Evolutionary conservation across 306 rosid species (phyloP), one percentile per base, ranked within the genome.

Genomic region (Malus fusca): DNA sequence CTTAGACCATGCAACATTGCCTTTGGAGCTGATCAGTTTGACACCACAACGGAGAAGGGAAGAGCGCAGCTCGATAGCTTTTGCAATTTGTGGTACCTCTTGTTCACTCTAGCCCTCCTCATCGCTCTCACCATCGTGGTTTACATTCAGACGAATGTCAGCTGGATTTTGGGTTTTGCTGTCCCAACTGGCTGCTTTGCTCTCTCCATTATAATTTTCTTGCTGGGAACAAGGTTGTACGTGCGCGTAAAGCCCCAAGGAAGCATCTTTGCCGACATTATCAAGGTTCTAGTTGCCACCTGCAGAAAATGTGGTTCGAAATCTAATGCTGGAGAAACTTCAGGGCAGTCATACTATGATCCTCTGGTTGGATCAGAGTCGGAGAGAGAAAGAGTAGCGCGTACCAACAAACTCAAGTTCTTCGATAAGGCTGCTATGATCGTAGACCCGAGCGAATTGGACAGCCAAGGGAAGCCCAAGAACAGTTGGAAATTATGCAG

Each of bases 11-110:
- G 91, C 81, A 89, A 89, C 80, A 86, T 91, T 80, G 83, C 95
- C 82, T 91, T 89, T 31, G 97, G 97, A 25, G 91, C 91, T 7
- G 87, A 91, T 66, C 92, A 89, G n/a, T 88, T 91, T 22, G 87
- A 89, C 60, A 76, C 74, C 46, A 78, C 70, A 11, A 86, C 89
- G 0, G 81, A 82, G 71, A 82, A 84, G 73, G 95, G 95, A 23
- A 26, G 76, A 72, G 69, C 82, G 13, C 88, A 86, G 55, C 83
- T 89, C 8, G 90, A 88, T 73, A 87, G 92, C 82, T 91, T 89
- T 80, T 82, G 77, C 73, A 88, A 86, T 72, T 89, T 90, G 95
- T 88, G 89, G 90, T 89, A 83, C 77, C 74, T 91, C 31, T 30
- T 85, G 63, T 91, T 83, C 84, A 80, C 90, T 21, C 3, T 61